phyloP scores from a whole-genome alignment of 2,329 filamentous ascomycete genomes.

The Stemphylium lycopersici region DNA sequence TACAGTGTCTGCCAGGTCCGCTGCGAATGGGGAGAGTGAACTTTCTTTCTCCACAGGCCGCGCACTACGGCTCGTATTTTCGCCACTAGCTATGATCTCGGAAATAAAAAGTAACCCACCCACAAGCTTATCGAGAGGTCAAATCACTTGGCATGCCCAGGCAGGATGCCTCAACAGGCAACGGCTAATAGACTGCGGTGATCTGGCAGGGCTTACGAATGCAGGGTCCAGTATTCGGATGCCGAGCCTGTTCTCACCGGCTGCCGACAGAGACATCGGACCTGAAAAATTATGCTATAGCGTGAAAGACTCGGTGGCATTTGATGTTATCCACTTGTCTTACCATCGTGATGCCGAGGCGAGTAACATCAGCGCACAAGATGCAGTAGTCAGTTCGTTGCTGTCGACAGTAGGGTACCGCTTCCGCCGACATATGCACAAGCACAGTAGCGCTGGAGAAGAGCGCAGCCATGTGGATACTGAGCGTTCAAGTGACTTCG shows the following conservation, averaged over 20 bases:
- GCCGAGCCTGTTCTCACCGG: neutral
- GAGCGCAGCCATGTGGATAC: constrained; percentile 5
- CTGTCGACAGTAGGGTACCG: constrained; percentile 1
- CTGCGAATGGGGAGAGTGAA: neutral
- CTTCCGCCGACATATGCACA: constrained; percentile 9
- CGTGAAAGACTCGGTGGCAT: neutral
- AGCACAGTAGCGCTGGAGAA: constrained; percentile 12
- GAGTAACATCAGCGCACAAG: neutral
- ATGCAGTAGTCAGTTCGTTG: neutral
- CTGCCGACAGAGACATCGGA: neutral
- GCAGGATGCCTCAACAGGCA: constrained; percentile 11
- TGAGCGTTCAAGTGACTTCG: constrained; percentile 16
- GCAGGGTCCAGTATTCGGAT: constrained; percentile 25
- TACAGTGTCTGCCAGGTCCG: constrained; percentile 3
- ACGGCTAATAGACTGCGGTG: constrained; percentile 27
- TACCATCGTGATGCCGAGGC: neutral
- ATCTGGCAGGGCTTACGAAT: constrained; percentile 19
- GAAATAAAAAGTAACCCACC: constrained; percentile 22
- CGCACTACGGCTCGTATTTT: constrained; percentile 4
- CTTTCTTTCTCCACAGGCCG: constrained; percentile 16
- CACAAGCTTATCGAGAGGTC: constrained; percentile 19
- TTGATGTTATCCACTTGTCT: neutral
- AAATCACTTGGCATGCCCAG: constrained; percentile 19
- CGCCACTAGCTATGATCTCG: constrained; percentile 11
- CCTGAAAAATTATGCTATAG: neutral